phyloP scores from a whole-genome alignment of 306 rosid genomes.

The barrel medic (Medicago truncatula) region MtrunA17r5.0-ANR NC_053045.1:30455501-30456000 shows the following conservation, averaged over 20 bases:
- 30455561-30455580: background rate
- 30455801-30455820: background rate
- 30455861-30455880: background rate
- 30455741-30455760: slow-evolving; percentile 56
- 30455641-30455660: slow-evolving; percentile 88
- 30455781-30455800: background rate
- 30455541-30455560: slow-evolving; percentile 13
- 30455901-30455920: background rate
- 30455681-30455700: slow-evolving; percentile 56
- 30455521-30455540: slow-evolving; percentile 22
- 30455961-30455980: no score
- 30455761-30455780: slow-evolving; percentile 50
- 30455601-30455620: background rate
- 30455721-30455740: slow-evolving; percentile 44
- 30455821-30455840: background rate
- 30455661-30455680: slow-evolving; percentile 72
- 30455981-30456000: no score
- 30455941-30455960: no score
- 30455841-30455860: background rate
- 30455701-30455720: slow-evolving; percentile 45
- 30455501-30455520: slow-evolving; percentile 15
- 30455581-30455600: background rate
- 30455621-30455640: slow-evolving; percentile 67
- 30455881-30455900: background rate
- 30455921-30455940: background rate